Evolutionary conservation across 805 yeast genomes (phyloP).

Genomic region (Cyberlindnera americana): DNA sequence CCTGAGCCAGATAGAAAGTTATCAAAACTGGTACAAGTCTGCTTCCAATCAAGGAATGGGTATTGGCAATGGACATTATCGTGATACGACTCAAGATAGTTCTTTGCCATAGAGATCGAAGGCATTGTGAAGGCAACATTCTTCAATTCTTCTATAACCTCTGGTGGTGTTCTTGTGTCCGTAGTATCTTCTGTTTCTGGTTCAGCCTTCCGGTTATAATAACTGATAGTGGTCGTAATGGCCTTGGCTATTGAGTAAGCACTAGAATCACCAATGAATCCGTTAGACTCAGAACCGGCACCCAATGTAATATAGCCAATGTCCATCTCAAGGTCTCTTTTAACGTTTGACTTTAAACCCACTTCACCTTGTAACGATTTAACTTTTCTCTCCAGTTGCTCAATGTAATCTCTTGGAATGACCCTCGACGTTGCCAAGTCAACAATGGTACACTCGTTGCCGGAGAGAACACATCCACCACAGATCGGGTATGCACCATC

Average conservation of each 20-base stretch:
- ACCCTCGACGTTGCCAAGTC: conserved; percentile 47
- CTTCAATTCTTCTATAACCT: conserved; percentile 6
- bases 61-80: conserved; percentile 34
- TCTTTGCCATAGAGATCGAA: conserved; percentile 12
- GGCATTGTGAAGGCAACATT: conserved; percentile 25
- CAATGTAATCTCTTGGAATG: conserved; percentile 44
- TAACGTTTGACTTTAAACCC: not conserved
- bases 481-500: conserved; percentile 50
- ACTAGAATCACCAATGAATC: conserved; percentile 31
- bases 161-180: conserved; percentile 9
- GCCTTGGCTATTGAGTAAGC: conserved; percentile 33
- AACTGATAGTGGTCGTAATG: conserved; percentile 25
- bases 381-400: conserved; percentile 37
- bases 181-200: not conserved
- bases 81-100: conserved; percentile 24
- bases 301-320: conserved; percentile 31
- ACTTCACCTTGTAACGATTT: conserved; percentile 1
- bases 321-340: conserved; percentile 25
- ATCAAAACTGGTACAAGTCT: conserved; percentile 16
- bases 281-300: conserved; percentile 27
- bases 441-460: conserved; percentile 41
- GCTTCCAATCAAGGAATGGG: conserved; percentile 33
- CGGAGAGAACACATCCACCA: conserved; percentile 37
- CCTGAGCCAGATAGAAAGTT: conserved; percentile 20
- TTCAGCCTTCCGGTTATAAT: conserved; percentile 8